Base-by-base conservation (phyloP, 148 eudicot genomes). In the Limonium bicolor region DNA sequence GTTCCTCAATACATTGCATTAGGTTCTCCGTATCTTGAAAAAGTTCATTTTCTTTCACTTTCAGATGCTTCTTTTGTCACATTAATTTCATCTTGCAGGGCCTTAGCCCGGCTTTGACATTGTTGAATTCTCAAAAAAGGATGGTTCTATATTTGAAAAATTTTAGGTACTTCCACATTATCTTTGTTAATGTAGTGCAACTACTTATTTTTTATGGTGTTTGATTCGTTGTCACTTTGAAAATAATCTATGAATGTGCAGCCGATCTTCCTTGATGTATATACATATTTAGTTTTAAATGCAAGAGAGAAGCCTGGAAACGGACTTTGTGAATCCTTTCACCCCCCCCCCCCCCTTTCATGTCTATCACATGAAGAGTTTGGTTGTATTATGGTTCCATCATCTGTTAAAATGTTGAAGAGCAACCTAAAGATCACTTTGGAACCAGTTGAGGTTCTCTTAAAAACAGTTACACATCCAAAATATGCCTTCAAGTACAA, bases 391-490 rank as follows among this genome's bases (percentile, higher is more conserved):
- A 64, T 85, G 28, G 65, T 90, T 48, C 99, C 99, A 32, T 68
- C 95, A 39, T 68, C 79, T 58, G 72, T 90, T 29, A 90, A 85
- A 67, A 76, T 90, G 99, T 68, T 90, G 66, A 90, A 90, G 60
- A 82, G 99, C 53, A 85, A 80, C 53, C 99, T 95, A 14, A 95
- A 90, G 74, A 72, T 90, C 50, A 85, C 86, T 34, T 41, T 90
- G 59, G 93, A 85, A 58, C 64, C 93, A 9, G 71, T 75, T 64
- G 85, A 71, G 42, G 58, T 81, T 50, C 82, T 90, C 24, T 62
- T 90, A 63, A 62, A 73, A 43, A 61, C 77, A 24, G 82, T 73
- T 62, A 75, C 52, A 50, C 72, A n/a, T n/a, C n/a, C n/a, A n/a
- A n/a, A n/a, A n/a, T n/a, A n/a, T n/a, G n/a, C n/a, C n/a, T n/a